phyloP scores from a whole-genome alignment of 208 protist genomes.

The Phytomonas francai region DNA sequence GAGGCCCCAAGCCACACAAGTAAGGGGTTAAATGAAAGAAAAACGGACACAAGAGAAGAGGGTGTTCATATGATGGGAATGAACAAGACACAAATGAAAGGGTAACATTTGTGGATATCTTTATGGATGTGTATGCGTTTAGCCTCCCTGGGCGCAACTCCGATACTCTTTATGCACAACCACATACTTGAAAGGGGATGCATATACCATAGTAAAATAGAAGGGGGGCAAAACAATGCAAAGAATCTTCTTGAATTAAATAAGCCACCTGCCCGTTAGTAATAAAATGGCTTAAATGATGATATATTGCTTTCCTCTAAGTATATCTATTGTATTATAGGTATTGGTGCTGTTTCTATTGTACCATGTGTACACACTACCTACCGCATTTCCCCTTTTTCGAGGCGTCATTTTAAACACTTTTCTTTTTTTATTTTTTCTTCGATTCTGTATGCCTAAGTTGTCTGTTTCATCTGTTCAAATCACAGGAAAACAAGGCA shows the following conservation, averaged over 20 bases:
- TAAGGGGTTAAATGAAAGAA: not conserved
- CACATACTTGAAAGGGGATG: not conserved
- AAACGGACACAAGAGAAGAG: not conserved
- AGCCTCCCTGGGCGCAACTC: not conserved
- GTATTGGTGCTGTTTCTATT: conserved; percentile 5
- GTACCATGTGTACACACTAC: conserved; percentile 2
- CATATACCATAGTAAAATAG: not conserved
- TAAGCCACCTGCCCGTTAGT: too few relatives aligned
- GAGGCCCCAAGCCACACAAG: not conserved
- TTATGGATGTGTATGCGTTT: not conserved
- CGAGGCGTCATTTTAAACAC: not conserved
- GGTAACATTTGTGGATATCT: not conserved
- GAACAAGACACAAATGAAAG: not conserved
- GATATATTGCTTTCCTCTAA: not conserved
- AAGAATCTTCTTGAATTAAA: not conserved
- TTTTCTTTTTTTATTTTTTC: conserved; percentile 1
- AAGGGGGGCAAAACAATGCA: not conserved
- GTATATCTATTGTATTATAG: conserved; percentile 1
- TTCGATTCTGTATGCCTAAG: not conserved
- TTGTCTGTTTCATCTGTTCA: not conserved
- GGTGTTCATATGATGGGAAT: not conserved
- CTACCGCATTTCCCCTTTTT: not conserved
- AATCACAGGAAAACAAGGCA: not conserved
- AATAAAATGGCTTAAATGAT: too few relatives aligned
- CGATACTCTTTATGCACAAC: not conserved